Percentiles rank a stretch among this genome's conserved stretches.
Conservation (phyloP, 805 yeast genomes). For the Candida dajiaensis region DNA sequence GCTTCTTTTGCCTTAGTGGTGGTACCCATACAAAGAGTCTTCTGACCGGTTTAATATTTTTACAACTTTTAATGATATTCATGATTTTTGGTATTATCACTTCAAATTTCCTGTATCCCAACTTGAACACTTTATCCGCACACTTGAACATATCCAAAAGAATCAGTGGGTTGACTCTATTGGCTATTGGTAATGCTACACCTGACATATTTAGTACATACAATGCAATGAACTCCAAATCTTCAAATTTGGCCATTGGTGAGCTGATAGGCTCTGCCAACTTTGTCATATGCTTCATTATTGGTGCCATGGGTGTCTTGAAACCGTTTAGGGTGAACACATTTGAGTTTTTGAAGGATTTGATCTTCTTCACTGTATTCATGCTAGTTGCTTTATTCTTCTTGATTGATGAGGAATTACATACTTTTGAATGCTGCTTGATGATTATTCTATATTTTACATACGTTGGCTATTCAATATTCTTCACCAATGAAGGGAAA, state of each 20-base stretch:
- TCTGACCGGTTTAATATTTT: slow-evolving; percentile 21
- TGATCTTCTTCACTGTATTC: slow-evolving; percentile 47
- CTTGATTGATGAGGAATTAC: slow-evolving; percentile 49
- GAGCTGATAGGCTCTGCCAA: slow-evolving; percentile 89
- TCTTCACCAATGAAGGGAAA: slow-evolving; percentile 35
- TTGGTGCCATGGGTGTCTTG: slow-evolving; percentile 70
- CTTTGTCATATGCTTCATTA: slow-evolving; percentile 71
- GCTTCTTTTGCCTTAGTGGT: neutral
- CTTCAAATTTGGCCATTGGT: slow-evolving; percentile 76
- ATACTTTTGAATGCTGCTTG: slow-evolving; percentile 46
- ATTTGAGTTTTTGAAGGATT: slow-evolving; percentile 53
- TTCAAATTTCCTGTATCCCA: slow-evolving; percentile 77
- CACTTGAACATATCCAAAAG: slow-evolving; percentile 63
- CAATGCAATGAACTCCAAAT: slow-evolving; percentile 69
- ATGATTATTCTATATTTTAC: slow-evolving; percentile 51
- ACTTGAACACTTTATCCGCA: slow-evolving; percentile 59
- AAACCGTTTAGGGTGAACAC: slow-evolving; percentile 58
- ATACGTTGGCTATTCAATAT: slow-evolving; percentile 41
- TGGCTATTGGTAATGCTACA: slow-evolving; percentile 89
- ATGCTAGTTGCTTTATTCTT: slow-evolving; percentile 45
- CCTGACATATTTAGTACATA: slow-evolving; percentile 86
- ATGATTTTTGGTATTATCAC: slow-evolving; percentile 71
- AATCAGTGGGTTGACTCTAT: slow-evolving; percentile 76
- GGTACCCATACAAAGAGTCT: neutral
- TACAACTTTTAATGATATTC: slow-evolving; percentile 28